Evolutionary conservation across 2,329 filamentous ascomycete species (phyloP).

Genomic region (Talaromyces sp.): DNA sequence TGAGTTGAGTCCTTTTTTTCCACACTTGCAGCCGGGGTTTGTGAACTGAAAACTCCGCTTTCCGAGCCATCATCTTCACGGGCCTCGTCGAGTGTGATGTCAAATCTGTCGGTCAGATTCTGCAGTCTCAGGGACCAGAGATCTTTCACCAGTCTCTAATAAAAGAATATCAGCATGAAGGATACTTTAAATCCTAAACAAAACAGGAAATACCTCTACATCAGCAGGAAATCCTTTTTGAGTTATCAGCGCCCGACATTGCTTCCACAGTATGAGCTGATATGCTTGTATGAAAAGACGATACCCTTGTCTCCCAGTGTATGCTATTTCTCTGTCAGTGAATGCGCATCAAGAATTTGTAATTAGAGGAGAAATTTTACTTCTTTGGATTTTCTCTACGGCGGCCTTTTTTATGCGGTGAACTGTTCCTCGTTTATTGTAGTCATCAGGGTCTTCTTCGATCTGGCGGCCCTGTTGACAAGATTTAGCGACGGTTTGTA

Average conservation of each 20-base stretch:
- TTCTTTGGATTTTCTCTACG: conserved; percentile 51
- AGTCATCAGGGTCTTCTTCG: conserved; percentile 65
- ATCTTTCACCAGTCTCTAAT: conserved; percentile 65
- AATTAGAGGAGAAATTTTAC: conserved; percentile 25
- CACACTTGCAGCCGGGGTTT: conserved; percentile 36
- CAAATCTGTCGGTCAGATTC: conserved; percentile 49
- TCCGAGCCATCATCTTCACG: conserved; percentile 37
- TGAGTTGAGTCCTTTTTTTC: conserved; percentile 2
- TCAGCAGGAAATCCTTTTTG: conserved; percentile 65
- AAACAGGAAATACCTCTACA: conserved; percentile 59
- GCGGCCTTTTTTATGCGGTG: conserved; percentile 53
- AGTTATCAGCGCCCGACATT: conserved; percentile 69
- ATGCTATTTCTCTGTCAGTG: conserved; percentile 38
- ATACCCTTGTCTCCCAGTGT: conserved; percentile 64
- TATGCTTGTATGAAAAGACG: conserved; percentile 79
- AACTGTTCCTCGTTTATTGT: conserved; percentile 59
- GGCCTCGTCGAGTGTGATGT: conserved; percentile 31
- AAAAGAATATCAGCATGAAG: background rate
- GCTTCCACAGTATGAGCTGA: conserved; percentile 79
- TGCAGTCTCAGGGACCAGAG: conserved; percentile 77
- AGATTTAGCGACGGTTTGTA: background rate
- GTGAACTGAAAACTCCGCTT: conserved; percentile 54
- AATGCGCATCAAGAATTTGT: background rate
- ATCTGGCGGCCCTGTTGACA: conserved; percentile 40
- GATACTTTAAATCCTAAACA: background rate